Evolutionary conservation across 2,329 filamentous ascomycete genomes (phyloP), one percentile per base, ranked within the genome.

Genomic region (Aspergillus viridinutans): DNA sequence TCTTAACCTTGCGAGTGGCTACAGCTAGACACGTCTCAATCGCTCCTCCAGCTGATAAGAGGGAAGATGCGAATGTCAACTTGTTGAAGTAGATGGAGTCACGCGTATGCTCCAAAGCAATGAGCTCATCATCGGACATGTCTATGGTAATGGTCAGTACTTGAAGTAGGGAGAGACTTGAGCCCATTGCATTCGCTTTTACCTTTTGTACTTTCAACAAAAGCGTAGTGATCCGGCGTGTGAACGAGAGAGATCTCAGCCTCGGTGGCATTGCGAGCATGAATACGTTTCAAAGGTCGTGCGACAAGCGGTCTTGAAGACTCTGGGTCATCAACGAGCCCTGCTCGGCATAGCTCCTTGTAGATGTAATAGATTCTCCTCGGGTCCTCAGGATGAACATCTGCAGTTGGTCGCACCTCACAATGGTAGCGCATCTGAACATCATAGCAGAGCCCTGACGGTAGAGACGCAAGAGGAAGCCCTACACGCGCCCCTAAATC

Each of bases 21-120:
- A 99, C 91, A n/a, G 90, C 89, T 72, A 92, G 89, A 76, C 92
- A 96, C 0, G 92, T 96, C 75, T 99, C 94, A 60, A 99, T 97
- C 17, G 93, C 92, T 47, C 93, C 93, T 29, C 94, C 94, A 12
- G 90, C 90, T 1, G 94, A 93, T 35, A 99, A 80, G 42, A 90
- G 80, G 1, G 92, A 89, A 32, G 91, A 92, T 47, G 87, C 85
- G 66, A 87, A 93, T 0, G 91, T 95, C 71, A 92, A 83, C 51
- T 84, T 85, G 53, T 93, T 92, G 56, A 96, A 90, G 66, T 94
- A 94, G 12, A 94, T 83, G 0, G 90, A 94, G 64, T 90, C 89
- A 29, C 88, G 81, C 1, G 85, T 85, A 58, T 84, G 79, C 28
- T 88, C 90, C 26, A 93, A 77, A 1, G 83, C 77, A 42, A 89